Conservation (phyloP, 345 rosid species). For the Lenwebbia sp. region DNA sequence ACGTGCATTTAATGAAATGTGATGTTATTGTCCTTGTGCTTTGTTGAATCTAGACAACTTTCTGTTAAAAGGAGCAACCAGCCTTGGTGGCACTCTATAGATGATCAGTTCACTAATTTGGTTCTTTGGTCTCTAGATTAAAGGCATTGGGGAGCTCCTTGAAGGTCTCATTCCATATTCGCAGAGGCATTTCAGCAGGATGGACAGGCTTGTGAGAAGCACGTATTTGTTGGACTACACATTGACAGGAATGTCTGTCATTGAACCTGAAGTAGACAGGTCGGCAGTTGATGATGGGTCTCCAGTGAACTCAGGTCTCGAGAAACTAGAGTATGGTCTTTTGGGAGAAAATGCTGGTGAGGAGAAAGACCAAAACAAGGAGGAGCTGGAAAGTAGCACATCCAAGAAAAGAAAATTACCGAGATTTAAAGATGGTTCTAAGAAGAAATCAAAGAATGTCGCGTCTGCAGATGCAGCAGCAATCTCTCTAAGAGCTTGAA, state of each 20-base stretch:
- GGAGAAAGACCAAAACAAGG: slow-evolving; percentile 9
- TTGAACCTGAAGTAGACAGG: slow-evolving; percentile 40
- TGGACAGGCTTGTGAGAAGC: slow-evolving; percentile 85
- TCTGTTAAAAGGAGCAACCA: background rate
- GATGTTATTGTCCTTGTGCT: background rate
- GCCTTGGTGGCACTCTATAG: background rate
- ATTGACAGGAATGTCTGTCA: slow-evolving; percentile 69
- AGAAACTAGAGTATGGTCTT: background rate
- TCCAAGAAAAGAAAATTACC: slow-evolving; percentile 55
- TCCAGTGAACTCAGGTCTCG: background rate
- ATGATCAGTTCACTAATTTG: background rate
- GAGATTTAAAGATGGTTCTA: slow-evolving; percentile 32
- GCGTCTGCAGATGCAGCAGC: slow-evolving; percentile 17
- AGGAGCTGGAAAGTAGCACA: slow-evolving; percentile 13
- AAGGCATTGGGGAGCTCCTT: slow-evolving; percentile 71
- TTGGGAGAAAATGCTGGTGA: background rate
- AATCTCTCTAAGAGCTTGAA: slow-evolving; percentile 23
- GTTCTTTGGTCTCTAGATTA: slow-evolving; percentile 30
- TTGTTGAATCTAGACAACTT: background rate
- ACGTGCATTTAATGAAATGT: background rate
- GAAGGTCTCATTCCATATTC: slow-evolving; percentile 90
- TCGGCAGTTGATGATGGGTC: background rate
- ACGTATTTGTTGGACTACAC: slow-evolving; percentile 83
- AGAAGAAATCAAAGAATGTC: slow-evolving; percentile 47
- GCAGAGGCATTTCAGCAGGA: slow-evolving; percentile 79